These are phyloP conservation scores for Claviceps lovelessii DNA, from an alignment of 2,329 filamentous ascomycete species.

Conservation along the genomic window DNA sequence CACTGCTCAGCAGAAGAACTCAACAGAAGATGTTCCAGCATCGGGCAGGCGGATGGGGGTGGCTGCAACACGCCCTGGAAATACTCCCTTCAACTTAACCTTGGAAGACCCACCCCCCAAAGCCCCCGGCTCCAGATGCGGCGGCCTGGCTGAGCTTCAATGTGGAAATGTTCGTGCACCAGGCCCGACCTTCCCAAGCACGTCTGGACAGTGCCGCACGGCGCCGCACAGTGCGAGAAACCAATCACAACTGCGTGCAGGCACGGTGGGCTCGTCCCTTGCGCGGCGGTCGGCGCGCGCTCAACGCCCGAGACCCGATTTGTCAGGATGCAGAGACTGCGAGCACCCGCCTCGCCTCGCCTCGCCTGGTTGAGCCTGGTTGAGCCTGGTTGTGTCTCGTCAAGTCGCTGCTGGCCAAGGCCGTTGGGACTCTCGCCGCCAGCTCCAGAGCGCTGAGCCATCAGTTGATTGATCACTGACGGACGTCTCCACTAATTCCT, in stretches of 20 bases:
- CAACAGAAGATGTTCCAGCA: not conserved
- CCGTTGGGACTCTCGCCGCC: too few relatives aligned
- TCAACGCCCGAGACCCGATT: not conserved
- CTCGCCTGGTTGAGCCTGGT: not conserved
- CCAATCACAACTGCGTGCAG: too few relatives aligned
- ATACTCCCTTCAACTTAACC: too few relatives aligned
- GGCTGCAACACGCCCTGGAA: not conserved
- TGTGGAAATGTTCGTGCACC: too few relatives aligned
- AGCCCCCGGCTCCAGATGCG: too few relatives aligned
- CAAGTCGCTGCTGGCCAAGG: not conserved
- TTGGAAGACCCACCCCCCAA: too few relatives aligned
- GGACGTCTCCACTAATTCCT: not conserved
- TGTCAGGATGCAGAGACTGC: not conserved
- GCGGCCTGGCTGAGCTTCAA: too few relatives aligned
- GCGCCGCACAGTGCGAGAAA: not conserved
- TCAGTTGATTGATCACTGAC: too few relatives aligned
- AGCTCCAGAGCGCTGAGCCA: too few relatives aligned
- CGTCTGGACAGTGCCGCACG: not conserved
- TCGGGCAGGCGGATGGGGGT: not conserved
- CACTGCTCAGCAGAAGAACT: not conserved
- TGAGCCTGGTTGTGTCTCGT: not conserved
- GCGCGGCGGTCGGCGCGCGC: not conserved
- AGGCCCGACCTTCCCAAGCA: not conserved
- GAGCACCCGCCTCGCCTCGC: not conserved
- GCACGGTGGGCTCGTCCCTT: not conserved